These are phyloP conservation scores for Solanum arcanum DNA, from an alignment of 257 asterid genomes.

Conservation along the genomic window DNA sequence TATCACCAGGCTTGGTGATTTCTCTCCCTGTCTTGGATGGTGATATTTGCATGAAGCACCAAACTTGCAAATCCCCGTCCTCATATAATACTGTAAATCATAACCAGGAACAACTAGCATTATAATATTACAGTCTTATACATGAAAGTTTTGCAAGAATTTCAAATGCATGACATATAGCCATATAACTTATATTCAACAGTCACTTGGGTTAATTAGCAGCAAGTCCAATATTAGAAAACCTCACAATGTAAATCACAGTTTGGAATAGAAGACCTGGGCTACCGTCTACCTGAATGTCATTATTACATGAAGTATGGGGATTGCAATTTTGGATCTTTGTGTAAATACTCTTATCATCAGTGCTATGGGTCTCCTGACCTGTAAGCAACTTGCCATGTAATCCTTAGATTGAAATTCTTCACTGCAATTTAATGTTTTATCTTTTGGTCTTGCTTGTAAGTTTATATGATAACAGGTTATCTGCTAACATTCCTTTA, in stretches of 20 bases:
- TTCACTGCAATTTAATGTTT: not conserved
- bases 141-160: not conserved
- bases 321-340: slow-evolving; percentile 48
- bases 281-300: slow-evolving; percentile 63
- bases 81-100: slow-evolving; percentile 55
- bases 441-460: not conserved
- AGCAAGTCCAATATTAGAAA: not conserved
- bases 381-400: slow-evolving; percentile 2
- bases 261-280: slow-evolving; percentile 32
- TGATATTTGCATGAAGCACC: slow-evolving; percentile 76
- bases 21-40: slow-evolving; percentile 64
- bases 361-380: not conserved
- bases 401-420: not conserved
- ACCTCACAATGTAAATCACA: not conserved
- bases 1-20: slow-evolving; percentile 33
- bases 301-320: slow-evolving; percentile 61
- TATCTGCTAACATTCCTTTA: not conserved
- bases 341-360: slow-evolving; percentile 44
- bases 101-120: not conserved
- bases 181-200: not conserved
- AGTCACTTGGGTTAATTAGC: not conserved
- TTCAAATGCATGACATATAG: not conserved
- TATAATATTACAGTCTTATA: not conserved
- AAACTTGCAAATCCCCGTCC: slow-evolving; percentile 61
- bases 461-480: not conserved